phyloP scores from a whole-genome alignment of 495 filamentous ascomycete genomes.

The Podospora appendiculata region DNA sequence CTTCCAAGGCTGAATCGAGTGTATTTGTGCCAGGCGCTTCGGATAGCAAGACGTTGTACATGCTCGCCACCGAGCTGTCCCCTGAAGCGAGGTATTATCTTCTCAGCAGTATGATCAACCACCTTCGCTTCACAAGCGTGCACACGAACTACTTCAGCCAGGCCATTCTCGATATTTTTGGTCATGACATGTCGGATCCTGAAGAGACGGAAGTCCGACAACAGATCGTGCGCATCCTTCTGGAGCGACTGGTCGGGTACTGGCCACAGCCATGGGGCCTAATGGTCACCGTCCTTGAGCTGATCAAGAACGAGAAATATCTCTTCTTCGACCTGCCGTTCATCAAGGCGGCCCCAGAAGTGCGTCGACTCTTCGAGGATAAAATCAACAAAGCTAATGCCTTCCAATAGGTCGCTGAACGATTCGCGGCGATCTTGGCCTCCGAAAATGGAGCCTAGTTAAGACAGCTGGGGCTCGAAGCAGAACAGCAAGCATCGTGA shows the following conservation, averaged over 20 bases:
- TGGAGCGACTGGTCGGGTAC: constrained; percentile 82
- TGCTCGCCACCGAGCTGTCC: constrained; percentile 61
- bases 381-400: constrained; percentile 1
- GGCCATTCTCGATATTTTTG: constrained; percentile 79
- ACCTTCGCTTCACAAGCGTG: constrained; percentile 82
- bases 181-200: constrained; percentile 64
- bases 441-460: neutral
- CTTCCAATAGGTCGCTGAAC: constrained; percentile 31
- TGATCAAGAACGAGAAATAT: constrained; percentile 83
- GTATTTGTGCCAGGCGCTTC: constrained; percentile 62
- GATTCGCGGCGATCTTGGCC: constrained; percentile 13
- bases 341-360: constrained; percentile 80
- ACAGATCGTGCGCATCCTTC: constrained; percentile 77
- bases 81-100: constrained; percentile 82
- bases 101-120: constrained; percentile 76
- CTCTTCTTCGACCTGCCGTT: constrained; percentile 90
- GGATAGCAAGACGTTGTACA: constrained; percentile 68
- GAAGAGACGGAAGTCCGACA: constrained; percentile 78
- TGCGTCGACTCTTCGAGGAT: constrained; percentile 29
- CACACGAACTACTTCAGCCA: constrained; percentile 92
- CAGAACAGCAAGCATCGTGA: too few relatives aligned
- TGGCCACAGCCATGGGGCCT: constrained; percentile 96
- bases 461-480: too few relatives aligned
- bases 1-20: constrained; percentile 46
- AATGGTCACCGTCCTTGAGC: constrained; percentile 81